A percentile compares a stretch with the other conserved stretches of the same genome.
Conservation (phyloP, 1,139 yeast species). For the Blastobotrys buckinghamii region DNA sequence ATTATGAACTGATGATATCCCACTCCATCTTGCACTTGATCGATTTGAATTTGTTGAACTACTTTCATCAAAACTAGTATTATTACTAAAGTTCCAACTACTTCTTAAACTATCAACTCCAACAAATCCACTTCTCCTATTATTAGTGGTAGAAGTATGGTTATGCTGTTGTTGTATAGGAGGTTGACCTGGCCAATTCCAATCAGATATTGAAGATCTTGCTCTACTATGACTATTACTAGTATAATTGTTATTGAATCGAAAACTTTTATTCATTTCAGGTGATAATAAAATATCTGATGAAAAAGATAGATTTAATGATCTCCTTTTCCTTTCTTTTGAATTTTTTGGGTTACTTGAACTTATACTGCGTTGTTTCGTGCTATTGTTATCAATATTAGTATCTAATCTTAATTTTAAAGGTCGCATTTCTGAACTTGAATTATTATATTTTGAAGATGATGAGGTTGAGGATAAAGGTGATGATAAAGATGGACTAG, state of each 20-base stretch:
- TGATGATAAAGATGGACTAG: not conserved
- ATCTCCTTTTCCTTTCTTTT: constrained; percentile 20
- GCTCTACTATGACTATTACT: not conserved
- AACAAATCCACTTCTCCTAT: constrained; percentile 6
- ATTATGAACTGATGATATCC: not conserved
- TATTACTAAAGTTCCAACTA: constrained; percentile 1
- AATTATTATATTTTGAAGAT: not conserved
- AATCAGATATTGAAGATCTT: constrained; percentile 9
- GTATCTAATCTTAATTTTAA: constrained; percentile 4
- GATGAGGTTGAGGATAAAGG: not conserved
- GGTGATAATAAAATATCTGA: constrained; percentile 4
- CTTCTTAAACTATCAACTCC: constrained; percentile 3
- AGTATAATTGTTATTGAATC: not conserved
- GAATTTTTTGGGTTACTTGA: not conserved
- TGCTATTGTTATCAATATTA: not conserved
- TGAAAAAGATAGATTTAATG: constrained; percentile 16
- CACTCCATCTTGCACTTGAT: not conserved
- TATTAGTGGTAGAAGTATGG: not conserved
- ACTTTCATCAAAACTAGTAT: not conserved
- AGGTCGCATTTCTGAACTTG: not conserved
- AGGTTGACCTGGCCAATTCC: not conserved
- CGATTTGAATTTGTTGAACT: constrained; percentile 1
- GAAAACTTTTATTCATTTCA: not conserved
- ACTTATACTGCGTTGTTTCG: not conserved
- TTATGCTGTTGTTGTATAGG: not conserved